Conservation (phyloP, 2,329 filamentous ascomycete species). For the Xylariaceae sp. region DNA sequence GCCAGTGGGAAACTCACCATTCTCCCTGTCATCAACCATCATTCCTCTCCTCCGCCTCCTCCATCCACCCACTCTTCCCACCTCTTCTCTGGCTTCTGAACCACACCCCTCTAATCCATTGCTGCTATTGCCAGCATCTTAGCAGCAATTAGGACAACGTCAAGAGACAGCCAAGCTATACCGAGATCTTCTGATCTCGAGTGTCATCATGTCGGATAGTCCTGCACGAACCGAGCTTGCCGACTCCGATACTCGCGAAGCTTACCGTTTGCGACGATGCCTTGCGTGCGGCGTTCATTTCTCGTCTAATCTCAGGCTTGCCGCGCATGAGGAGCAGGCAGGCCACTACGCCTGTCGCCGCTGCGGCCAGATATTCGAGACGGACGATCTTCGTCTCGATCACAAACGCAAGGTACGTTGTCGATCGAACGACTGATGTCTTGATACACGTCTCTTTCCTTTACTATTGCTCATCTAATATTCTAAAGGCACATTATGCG, state of each 20-base stretch:
- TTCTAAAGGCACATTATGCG: constrained; percentile 35
- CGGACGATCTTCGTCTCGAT: constrained; percentile 3
- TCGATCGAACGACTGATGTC: background rate
- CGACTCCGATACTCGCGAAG: background rate
- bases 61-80: too few species aligned
- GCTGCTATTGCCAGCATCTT: too few species aligned
- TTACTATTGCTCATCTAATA: background rate
- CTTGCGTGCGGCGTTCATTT: constrained; percentile 16
- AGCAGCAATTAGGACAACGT: too few species aligned
- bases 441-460: background rate
- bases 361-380: constrained; percentile 17
- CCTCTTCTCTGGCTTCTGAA: too few species aligned
- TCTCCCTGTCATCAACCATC: too few species aligned
- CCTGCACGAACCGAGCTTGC: too few species aligned
- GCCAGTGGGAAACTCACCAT: too few species aligned
- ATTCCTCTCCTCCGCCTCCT: too few species aligned
- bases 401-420: constrained; percentile 21
- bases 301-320: constrained; percentile 6
- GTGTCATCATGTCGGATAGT: too few species aligned
- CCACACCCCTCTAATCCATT: too few species aligned
- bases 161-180: too few species aligned
- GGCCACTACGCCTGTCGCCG: constrained; percentile 20
- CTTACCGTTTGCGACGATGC: constrained; percentile 11
- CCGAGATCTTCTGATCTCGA: too few species aligned
- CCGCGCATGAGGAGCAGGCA: constrained; percentile 13